Base-by-base conservation (phyloP, 2,329 filamentous ascomycete species). In the Claviceps sp. region DNA sequence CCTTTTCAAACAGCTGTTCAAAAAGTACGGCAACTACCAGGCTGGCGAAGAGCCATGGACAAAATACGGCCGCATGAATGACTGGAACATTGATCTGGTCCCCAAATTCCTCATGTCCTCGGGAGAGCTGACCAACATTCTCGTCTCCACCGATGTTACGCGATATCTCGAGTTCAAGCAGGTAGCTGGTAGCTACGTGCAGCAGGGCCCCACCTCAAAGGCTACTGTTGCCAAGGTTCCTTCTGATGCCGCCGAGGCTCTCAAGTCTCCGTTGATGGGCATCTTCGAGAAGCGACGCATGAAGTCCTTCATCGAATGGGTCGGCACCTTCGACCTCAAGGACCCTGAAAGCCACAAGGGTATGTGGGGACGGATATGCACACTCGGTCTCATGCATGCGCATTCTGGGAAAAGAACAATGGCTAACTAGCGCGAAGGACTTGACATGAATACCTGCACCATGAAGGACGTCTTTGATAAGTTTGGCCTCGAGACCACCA, bases 401-500 rank as follows among this genome's bases (percentile, higher is more conserved):
- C 20, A 24, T 43, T 24, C 41, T 22, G 6, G n/a, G n/a, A 7
- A 41, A 43, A 7, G 20, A 43, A 20, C 24, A 44, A 45, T 50
- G 34, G 42, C 58, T 64, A 47, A 63, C 55, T 9, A 40, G 13
- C 49, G 1, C 30, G 8, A 58, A 90, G 91, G 90, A 55, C 78
- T 97, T 59, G 83, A 93, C 70, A 75, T 98, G 57, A 76, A 77
- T 63, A 78, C 72, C 55, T 84, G 79, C 73, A 91, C 87, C 54
- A 95, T 97, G 90, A 94, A 89, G 77, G 91, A 96, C n/a, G 87
- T 98, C 40, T 98, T 94, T 65, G 90, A 97, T 74, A 96, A 97
- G 70, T 98, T 95, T 62, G 87, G 89, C 54, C 85, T 98, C 56
- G 93, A 98, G 73, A 65, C 84, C 22, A 78, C 81, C 54, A 98